phyloP scores from a whole-genome alignment of 164 flowering plant species.

The Magnolia kwangsiensis region DNA sequence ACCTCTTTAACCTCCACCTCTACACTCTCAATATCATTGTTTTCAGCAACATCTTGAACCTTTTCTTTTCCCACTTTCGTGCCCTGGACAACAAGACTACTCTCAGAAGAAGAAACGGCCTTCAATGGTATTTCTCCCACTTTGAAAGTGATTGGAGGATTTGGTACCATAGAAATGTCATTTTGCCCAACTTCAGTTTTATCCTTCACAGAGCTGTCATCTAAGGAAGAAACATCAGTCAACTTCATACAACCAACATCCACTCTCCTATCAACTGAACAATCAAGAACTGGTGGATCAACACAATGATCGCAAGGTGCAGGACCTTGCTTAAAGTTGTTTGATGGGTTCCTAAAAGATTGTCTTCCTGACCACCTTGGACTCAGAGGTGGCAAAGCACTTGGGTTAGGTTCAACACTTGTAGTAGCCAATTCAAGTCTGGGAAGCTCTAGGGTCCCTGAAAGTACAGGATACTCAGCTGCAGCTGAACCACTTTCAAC shows the following conservation, averaged over 20 bases:
- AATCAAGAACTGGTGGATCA: slow-evolving; percentile 43
- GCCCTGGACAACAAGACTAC: slow-evolving; percentile 30
- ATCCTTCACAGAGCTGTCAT: slow-evolving; percentile 40
- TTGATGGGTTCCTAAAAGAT: slow-evolving; percentile 43
- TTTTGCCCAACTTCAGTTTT: slow-evolving; percentile 40
- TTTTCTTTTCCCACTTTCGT: slow-evolving; percentile 41
- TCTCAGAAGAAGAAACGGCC: slow-evolving; percentile 63
- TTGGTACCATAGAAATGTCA: slow-evolving; percentile 35
- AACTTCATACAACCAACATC: slow-evolving; percentile 33
- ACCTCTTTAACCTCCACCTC: slow-evolving; percentile 84
- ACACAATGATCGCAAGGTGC: slow-evolving; percentile 35
- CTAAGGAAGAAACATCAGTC: slow-evolving; percentile 38
- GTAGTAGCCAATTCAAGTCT: slow-evolving; percentile 26
- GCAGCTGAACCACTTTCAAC: slow-evolving; percentile 27
- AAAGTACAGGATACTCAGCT: slow-evolving; percentile 23
- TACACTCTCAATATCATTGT: slow-evolving; percentile 38
- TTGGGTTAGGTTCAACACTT: slow-evolving; percentile 34
- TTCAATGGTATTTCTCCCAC: slow-evolving; percentile 67
- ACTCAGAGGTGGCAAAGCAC: slow-evolving; percentile 46
- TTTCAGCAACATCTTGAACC: slow-evolving; percentile 54
- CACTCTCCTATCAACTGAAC: slow-evolving; percentile 35
- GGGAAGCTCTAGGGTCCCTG: slow-evolving; percentile 35
- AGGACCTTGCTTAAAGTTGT: slow-evolving; percentile 39
- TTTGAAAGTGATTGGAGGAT: slow-evolving; percentile 46
- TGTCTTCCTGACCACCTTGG: slow-evolving; percentile 56